A percentile compares a stretch with the other conserved stretches of the same genome.
These are phyloP conservation scores for Kwoniella europaea DNA, from an alignment of 768 basidiomycete species.

Conservation along the genomic window DNA sequence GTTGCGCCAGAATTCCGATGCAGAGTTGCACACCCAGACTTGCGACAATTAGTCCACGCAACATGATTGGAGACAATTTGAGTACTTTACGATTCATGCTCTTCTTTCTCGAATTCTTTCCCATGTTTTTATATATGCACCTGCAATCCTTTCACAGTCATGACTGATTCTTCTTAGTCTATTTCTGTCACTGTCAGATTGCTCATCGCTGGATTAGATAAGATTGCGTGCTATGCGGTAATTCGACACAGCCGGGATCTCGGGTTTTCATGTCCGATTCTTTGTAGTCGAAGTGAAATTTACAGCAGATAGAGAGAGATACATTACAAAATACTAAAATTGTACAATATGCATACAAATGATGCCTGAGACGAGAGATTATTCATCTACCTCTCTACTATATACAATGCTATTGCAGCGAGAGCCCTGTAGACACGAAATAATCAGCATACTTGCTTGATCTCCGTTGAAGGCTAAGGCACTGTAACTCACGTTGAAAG, in stretches of 20 bases:
- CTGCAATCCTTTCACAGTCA: not conserved
- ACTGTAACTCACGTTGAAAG: slow-evolving; percentile 60
- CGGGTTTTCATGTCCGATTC: not conserved
- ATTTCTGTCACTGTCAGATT: not conserved
- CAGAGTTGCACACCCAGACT: not conserved
- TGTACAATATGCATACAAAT: not conserved
- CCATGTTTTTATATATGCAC: not conserved
- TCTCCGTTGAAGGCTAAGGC: not conserved
- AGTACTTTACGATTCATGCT: not conserved
- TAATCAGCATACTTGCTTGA: not conserved
- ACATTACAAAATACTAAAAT: not conserved
- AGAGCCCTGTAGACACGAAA: slow-evolving; percentile 17
- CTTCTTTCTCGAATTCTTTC: not conserved
- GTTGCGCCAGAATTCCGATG: not conserved
- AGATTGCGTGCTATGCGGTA: slow-evolving; percentile 21
- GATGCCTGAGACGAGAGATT: not conserved
- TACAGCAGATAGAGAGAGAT: not conserved
- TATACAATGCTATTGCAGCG: slow-evolving; percentile 34
- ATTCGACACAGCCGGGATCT: slow-evolving; percentile 1
- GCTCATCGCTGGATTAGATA: slow-evolving; percentile 6
- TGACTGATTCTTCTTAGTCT: not conserved
- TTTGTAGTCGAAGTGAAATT: not conserved
- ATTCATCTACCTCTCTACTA: slow-evolving; percentile 10
- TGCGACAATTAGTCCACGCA: not conserved
- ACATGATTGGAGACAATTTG: not conserved